Conservation (phyloP, 805 yeast genomes). For the Yamadazyma laniorum region DNA sequence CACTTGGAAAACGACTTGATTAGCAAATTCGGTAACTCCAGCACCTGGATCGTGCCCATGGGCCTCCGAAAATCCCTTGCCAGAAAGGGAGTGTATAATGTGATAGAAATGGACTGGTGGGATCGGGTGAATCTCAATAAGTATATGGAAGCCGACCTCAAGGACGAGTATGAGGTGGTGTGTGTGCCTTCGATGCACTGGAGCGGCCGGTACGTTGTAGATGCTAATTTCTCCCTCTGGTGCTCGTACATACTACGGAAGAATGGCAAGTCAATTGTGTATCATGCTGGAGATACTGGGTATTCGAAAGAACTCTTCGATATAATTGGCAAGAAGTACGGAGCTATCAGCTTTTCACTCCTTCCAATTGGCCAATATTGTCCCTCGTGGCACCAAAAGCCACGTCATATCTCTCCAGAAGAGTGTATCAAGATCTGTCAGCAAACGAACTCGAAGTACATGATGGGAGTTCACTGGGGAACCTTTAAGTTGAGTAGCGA, state of each 20-base stretch:
- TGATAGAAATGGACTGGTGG: conserved; percentile 93
- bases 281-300: conserved; percentile 96
- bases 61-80: conserved; percentile 67
- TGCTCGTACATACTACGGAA: conserved; percentile 75
- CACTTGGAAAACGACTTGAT: conserved; percentile 74
- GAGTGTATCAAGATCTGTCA: conserved; percentile 71
- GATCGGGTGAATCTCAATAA: conserved; percentile 44
- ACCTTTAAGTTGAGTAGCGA: conserved; percentile 89
- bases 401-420: conserved; percentile 81
- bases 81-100: conserved; percentile 56
- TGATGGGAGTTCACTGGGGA: conserved; percentile 96
- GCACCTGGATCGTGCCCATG: conserved; percentile 83
- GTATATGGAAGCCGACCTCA: conserved; percentile 35
- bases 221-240: conserved; percentile 83
- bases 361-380: conserved; percentile 94
- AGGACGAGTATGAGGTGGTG: conserved; percentile 68
- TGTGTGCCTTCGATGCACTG: conserved; percentile 97
- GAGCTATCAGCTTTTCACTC: conserved; percentile 58
- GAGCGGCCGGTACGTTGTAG: conserved; percentile 84
- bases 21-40: conserved; percentile 47
- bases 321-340: conserved; percentile 62
- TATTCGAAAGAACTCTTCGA: conserved; percentile 72
- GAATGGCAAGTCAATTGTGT: conserved; percentile 68
- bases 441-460: conserved; percentile 56
- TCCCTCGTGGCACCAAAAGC: conserved; percentile 91